These are phyloP conservation scores for Biscogniauxia sp. DNA, from an alignment of 2,329 filamentous ascomycete genomes.

Conservation along the genomic window DNA sequence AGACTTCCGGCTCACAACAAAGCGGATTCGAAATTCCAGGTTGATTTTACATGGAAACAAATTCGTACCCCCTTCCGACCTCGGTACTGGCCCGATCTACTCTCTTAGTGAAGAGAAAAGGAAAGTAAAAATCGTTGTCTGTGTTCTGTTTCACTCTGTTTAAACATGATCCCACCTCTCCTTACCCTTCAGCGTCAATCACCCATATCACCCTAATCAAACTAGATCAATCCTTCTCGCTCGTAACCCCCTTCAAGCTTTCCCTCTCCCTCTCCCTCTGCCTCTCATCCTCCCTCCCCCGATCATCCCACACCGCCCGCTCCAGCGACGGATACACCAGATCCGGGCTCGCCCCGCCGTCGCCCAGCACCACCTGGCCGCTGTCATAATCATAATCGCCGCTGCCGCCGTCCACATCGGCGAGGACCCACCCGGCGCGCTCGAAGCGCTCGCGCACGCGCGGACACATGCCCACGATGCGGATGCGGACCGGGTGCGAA, in stretches of 20 bases:
- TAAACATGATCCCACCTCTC: neutral
- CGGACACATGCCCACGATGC: slow-evolving; percentile 25
- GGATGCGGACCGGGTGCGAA: slow-evolving; percentile 28
- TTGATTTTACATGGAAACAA: no score
- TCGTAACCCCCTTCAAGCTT: slow-evolving; percentile 27
- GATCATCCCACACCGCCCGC: slow-evolving; percentile 29
- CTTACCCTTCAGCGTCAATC: neutral
- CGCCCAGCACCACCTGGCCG: slow-evolving; percentile 12
- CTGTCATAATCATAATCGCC: slow-evolving; percentile 7
- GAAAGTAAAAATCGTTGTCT: no score
- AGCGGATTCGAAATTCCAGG: no score
- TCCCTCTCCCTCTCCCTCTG: slow-evolving; percentile 24
- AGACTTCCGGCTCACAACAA: no score
- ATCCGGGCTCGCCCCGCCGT: slow-evolving; percentile 22
- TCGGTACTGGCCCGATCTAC: no score
- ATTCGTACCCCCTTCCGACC: no score
- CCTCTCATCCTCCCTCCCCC: slow-evolving; percentile 27
- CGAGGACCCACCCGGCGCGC: slow-evolving; percentile 27
- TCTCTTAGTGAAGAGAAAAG: no score
- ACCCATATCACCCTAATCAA: no score
- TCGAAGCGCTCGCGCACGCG: slow-evolving; percentile 25
- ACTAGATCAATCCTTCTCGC: slow-evolving; percentile 24
- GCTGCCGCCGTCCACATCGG: slow-evolving; percentile 22
- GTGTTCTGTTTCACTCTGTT: neutral
- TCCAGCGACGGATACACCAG: slow-evolving; percentile 29